Evolutionary conservation across 345 rosid species (phyloP), one percentile per base, ranked within the genome.

Genomic region (Aethionema arabicum): DNA sequence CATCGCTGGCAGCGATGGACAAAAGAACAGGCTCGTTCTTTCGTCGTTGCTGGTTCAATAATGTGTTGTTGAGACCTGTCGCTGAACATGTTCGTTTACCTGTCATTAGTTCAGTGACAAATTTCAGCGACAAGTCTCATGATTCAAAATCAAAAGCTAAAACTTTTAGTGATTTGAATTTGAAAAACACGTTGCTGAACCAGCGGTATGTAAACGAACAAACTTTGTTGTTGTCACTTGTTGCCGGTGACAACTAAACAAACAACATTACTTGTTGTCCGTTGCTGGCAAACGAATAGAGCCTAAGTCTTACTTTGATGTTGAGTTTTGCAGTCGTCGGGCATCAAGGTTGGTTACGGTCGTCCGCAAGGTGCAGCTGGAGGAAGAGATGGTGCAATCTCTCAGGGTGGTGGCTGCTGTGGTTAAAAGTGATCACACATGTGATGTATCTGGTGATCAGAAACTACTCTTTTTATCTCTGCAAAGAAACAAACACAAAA

Each of bases 301-400:
- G 2, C 27, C 27, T 21, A 21, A 21, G 27, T 21, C n/a, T n/a
- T n/a, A 13, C 62, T 35, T 38, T 41, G 2, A 40, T 52, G 43
- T 69, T 63, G 54, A 40, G 46, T 32, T 31, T 61, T 77, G 85
- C 84, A 93, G 88, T 85, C 93, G 4, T 89, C 91, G 0, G 99
- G 97, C 30, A 92, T 89, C 68, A 92, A 92, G 85, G 74, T 87
- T 0, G 97, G 97, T 3, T 85, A 89, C 35, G 96, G 91, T 6
- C 86, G 90, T 31, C 71, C 81, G 5, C 96, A 86, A 74, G 95
- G 95, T 52, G 68, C 80, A 68, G 60, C 91, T 0, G 86, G 84
- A 37, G 70, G 85, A 21, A 83, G 97, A 72, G 95, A 88, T 52
- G 95, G 98, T 66, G 56, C 90, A 0, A 76, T 86, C 54, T 37